These are phyloP conservation scores for Eutypa lata DNA, from an alignment of 2,329 filamentous ascomycete genomes.

Conservation along the genomic window DNA sequence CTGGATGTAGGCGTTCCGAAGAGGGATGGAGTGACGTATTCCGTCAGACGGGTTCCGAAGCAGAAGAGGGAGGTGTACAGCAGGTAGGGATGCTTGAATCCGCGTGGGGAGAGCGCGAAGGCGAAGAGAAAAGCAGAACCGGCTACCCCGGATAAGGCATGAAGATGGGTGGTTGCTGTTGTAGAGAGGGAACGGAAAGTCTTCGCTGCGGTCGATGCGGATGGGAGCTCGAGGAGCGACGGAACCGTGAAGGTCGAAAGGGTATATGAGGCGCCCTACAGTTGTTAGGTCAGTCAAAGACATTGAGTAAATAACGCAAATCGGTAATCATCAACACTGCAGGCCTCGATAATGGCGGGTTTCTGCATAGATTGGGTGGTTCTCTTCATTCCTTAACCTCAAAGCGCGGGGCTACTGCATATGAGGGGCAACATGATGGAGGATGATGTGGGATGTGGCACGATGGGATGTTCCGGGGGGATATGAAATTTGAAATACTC, in stretches of 20 bases:
- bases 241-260: constrained; percentile 76
- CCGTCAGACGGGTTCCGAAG: constrained; percentile 56
- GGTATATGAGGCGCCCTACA: constrained; percentile 83
- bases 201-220: constrained; percentile 66
- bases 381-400: background rate
- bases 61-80: constrained; percentile 77
- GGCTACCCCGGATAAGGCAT: constrained; percentile 66
- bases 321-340: background rate
- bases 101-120: constrained; percentile 71
- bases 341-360: no score
- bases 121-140: constrained; percentile 72
- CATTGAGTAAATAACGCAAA: background rate
- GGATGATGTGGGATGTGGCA: background rate
- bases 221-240: constrained; percentile 75
- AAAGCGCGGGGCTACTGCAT: constrained; percentile 18
- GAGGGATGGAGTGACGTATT: constrained; percentile 45
- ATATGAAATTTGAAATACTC: constrained; percentile 32
- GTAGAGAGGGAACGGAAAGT: constrained; percentile 67
- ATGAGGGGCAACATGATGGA: constrained; percentile 16
- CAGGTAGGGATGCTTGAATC: constrained; percentile 81
- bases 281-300: constrained; percentile 4
- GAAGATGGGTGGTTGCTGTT: constrained; percentile 62
- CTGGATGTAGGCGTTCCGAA: constrained; percentile 27
- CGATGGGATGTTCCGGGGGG: background rate
- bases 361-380: background rate